These are phyloP conservation scores for Firmiana major DNA, from an alignment of 345 rosid genomes.

Conservation along the genomic window DNA sequence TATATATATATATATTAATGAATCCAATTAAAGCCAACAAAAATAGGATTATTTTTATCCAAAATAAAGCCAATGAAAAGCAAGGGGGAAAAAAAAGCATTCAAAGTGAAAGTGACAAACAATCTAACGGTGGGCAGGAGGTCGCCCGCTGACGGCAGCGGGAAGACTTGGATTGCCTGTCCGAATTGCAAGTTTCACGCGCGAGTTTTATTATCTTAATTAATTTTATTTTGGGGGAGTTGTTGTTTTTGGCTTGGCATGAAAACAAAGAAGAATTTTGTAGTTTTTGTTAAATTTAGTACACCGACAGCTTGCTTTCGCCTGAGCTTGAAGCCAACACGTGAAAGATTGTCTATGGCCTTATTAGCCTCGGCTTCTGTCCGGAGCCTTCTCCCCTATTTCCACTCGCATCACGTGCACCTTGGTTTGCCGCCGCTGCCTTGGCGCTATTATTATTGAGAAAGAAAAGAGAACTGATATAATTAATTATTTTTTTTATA, in stretches of 20 bases:
- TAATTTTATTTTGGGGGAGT: too few species aligned
- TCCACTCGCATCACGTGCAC: background rate
- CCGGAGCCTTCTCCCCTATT: background rate
- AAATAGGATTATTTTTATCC: too few species aligned
- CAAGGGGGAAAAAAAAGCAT: background rate
- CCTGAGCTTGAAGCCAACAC: constrained; percentile 15
- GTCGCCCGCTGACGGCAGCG: background rate
- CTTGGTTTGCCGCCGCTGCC: background rate
- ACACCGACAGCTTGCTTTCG: constrained; percentile 32
- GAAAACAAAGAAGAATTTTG: too few species aligned
- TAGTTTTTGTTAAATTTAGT: background rate
- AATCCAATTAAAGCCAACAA: too few species aligned
- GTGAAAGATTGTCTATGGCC: background rate
- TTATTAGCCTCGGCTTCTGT: constrained; percentile 6
- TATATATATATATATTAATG: too few species aligned
- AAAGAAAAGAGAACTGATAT: too few species aligned
- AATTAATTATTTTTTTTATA: too few species aligned
- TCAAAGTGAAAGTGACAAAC: constrained; percentile 31
- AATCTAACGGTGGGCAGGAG: constrained; percentile 17
- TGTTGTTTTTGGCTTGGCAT: constrained; percentile 17
- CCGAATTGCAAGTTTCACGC: background rate
- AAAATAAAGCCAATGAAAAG: too few species aligned
- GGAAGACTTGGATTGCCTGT: background rate
- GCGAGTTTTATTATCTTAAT: constrained; percentile 3
- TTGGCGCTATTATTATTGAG: background rate